Conservation (phyloP, 2,329 filamentous ascomycete species). For the Fusarium pseudograminearum region DNA sequence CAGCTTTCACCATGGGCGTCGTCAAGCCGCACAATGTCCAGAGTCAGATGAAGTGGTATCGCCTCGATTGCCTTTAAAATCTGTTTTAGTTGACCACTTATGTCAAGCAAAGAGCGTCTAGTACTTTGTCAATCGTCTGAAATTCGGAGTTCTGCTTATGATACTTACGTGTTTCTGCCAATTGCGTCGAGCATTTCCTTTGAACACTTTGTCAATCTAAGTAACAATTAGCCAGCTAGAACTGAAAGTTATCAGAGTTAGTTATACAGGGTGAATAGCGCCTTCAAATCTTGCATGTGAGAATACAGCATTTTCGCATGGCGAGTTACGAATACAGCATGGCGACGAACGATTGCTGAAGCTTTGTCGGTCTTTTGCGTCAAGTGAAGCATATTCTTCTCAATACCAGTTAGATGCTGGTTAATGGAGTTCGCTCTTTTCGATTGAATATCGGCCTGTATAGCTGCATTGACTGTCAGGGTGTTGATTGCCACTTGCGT, state of each 20-base stretch:
- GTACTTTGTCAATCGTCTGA: fast-evolving
- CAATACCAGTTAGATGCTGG: fast-evolving
- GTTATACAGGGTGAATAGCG: neutral
- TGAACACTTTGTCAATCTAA: neutral
- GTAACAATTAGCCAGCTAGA: neutral
- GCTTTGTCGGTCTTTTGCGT: neutral
- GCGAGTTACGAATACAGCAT: neutral
- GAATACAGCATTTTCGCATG: fast-evolving
- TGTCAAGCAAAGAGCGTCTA: neutral
- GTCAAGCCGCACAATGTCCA: neutral
- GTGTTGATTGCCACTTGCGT: neutral
- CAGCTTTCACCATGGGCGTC: neutral
- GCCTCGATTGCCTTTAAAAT: neutral
- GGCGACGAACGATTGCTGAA: neutral
- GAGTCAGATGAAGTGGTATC: neutral
- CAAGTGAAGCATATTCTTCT: neutral
- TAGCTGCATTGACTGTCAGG: neutral
- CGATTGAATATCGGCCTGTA: fast-evolving
- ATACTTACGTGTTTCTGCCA: neutral
- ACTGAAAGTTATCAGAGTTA: fast-evolving
- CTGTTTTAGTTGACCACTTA: neutral
- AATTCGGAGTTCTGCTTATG: fast-evolving
- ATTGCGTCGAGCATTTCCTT: neutral
- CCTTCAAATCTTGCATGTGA: neutral
- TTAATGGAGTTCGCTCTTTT: neutral